Percentiles rank a stretch among this genome's conserved stretches.
These are phyloP conservation scores for Ogataea glucozyma DNA, from an alignment of 805 yeast species.

Conservation along the genomic window DNA sequence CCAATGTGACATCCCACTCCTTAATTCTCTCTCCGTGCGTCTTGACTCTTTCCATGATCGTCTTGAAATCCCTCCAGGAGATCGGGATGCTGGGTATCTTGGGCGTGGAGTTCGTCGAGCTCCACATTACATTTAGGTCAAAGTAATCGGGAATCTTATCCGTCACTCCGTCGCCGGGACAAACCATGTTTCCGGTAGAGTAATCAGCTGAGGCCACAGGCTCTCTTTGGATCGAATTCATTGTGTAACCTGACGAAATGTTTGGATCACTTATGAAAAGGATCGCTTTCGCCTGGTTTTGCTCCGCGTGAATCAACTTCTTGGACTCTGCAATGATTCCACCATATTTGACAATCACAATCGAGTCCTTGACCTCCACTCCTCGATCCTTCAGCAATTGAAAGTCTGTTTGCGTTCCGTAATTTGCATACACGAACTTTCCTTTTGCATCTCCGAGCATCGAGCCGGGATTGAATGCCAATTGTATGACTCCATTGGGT, in stretches of 20 bases:
- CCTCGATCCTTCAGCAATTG: constrained; percentile 37
- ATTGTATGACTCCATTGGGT: constrained; percentile 36
- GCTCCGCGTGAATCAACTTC: constrained; percentile 56
- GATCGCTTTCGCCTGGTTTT: constrained; percentile 60
- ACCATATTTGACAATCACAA: constrained; percentile 65
- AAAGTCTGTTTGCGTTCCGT: constrained; percentile 62
- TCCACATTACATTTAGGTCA: constrained; percentile 42
- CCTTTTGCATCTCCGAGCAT: constrained; percentile 57
- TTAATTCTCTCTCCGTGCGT: constrained; percentile 40
- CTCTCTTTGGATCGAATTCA: constrained; percentile 51
- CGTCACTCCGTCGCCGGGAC: constrained; percentile 67
- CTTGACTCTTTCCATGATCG: constrained; percentile 39
- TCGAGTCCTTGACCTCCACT: constrained; percentile 46
- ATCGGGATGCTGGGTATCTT: constrained; percentile 76
- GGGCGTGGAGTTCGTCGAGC: constrained; percentile 56
- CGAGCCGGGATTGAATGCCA: constrained; percentile 72
- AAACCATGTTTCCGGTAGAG: constrained; percentile 75
- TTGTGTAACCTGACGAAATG: constrained; percentile 31
- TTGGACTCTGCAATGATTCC: constrained; percentile 48
- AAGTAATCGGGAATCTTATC: constrained; percentile 37
- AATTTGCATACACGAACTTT: constrained; percentile 60
- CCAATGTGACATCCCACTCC: constrained; percentile 38
- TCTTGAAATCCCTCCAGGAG: constrained; percentile 67
- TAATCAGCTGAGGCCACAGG: constrained; percentile 57
- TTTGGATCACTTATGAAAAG: constrained; percentile 58